These are phyloP conservation scores for Colletotrichum sojae DNA, from an alignment of 2,329 filamentous ascomycete genomes.

Conservation along the genomic window DNA sequence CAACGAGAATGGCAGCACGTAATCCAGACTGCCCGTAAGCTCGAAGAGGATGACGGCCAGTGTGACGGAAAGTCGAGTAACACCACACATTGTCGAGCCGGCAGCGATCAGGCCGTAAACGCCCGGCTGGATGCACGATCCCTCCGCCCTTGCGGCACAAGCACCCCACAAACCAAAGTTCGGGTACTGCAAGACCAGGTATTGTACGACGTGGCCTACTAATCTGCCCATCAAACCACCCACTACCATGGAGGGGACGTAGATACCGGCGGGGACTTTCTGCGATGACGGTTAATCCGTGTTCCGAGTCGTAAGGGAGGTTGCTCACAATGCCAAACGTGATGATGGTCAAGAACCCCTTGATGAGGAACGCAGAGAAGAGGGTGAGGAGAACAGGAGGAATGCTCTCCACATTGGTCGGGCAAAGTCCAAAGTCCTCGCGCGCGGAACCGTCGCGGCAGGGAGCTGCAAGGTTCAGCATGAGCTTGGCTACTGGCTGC, in stretches of 20 bases:
- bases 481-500: conserved; percentile 88
- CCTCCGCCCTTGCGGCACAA: conserved; percentile 79
- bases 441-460: conserved; percentile 78
- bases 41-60: conserved; percentile 96
- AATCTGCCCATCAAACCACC: conserved; percentile 92
- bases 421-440: conserved; percentile 83
- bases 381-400: conserved; percentile 80
- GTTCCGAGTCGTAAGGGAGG: background rate
- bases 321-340: conserved; percentile 86
- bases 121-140: conserved; percentile 93
- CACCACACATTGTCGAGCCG: conserved; percentile 97
- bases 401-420: conserved; percentile 80
- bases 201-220: conserved; percentile 88
- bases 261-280: conserved; percentile 97
- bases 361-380: conserved; percentile 86
- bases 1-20: conserved; percentile 94
- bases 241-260: conserved; percentile 98
- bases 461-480: conserved; percentile 91
- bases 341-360: conserved; percentile 87
- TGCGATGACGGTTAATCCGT: conserved; percentile 48
- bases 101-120: conserved; percentile 96
- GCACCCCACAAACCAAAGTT: conserved; percentile 80
- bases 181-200: conserved; percentile 81
- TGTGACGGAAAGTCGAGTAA: conserved; percentile 93
- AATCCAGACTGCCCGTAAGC: conserved; percentile 92